Evolutionary conservation across 495 filamentous ascomycete species (phyloP).

Genomic region (Neurospora sublineolata): DNA sequence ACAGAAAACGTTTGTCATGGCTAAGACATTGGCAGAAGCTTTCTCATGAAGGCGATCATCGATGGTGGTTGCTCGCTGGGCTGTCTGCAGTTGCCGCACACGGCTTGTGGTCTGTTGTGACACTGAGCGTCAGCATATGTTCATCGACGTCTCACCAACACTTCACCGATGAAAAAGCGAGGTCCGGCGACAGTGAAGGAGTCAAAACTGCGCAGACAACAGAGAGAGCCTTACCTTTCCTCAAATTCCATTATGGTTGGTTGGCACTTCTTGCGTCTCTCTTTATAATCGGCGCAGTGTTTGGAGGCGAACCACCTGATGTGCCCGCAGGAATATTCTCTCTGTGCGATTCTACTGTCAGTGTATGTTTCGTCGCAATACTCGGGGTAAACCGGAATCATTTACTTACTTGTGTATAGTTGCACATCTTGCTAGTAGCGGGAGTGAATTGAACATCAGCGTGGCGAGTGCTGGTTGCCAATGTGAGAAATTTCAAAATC

Average conservation of each 20-base stretch:
- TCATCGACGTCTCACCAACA: neutral
- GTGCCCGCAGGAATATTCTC: constrained; percentile 9
- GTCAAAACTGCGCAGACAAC: neutral
- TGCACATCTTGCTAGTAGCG: neutral
- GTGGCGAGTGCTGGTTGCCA: neutral
- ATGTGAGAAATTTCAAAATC: neutral
- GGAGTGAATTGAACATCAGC: neutral
- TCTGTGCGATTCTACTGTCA: neutral
- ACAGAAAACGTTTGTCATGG: neutral
- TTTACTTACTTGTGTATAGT: constrained; percentile 2
- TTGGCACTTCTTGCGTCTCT: neutral
- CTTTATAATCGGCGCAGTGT: constrained; percentile 6
- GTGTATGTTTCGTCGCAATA: neutral
- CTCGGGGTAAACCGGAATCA: neutral
- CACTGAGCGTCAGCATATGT: neutral
- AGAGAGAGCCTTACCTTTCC: neutral
- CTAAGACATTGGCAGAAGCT: neutral
- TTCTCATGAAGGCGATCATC: neutral
- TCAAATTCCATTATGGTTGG: constrained; percentile 7
- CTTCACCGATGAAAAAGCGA: neutral
- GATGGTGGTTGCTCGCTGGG: neutral
- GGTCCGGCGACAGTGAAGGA: neutral
- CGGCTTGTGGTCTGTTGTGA: neutral
- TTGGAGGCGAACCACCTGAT: constrained; percentile 7
- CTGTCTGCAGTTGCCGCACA: constrained; percentile 1